These are phyloP conservation scores for Coemansia sp. DNA, from an alignment of 192 early-diverging fungal species.

Conservation along the genomic window DNA sequence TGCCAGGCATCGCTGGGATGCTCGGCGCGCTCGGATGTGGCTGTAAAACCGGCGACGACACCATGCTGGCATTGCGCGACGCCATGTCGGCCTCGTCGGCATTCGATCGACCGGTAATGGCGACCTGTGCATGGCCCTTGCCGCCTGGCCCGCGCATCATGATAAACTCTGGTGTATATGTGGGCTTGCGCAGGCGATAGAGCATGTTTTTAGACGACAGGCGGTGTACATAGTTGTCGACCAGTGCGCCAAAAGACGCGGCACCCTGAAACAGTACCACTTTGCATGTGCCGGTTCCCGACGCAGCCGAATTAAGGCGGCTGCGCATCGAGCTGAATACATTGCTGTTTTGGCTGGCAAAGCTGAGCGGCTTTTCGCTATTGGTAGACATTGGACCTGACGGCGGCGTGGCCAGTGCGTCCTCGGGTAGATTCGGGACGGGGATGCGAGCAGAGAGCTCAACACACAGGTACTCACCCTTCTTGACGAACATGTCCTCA, in stretches of 20 bases:
- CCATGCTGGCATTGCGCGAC: slow-evolving; percentile 40
- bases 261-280: slow-evolving; percentile 92
- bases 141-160: slow-evolving; percentile 93
- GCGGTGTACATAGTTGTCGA: slow-evolving; percentile 80
- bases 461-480: slow-evolving; percentile 87
- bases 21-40: slow-evolving; percentile 28
- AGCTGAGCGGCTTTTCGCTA: slow-evolving; percentile 43
- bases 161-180: slow-evolving; percentile 85
- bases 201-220: slow-evolving; percentile 63
- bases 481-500: slow-evolving; percentile 80
- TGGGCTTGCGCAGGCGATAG: slow-evolving; percentile 61
- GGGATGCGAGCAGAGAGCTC: slow-evolving; percentile 83
- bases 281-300: slow-evolving; percentile 56
- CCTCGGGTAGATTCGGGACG: slow-evolving; percentile 35
- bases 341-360: slow-evolving; percentile 42
- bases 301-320: slow-evolving; percentile 53
- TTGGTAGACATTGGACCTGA: slow-evolving; percentile 17
- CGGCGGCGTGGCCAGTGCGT: slow-evolving; percentile 24
- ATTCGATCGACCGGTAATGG: slow-evolving; percentile 44
- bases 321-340: slow-evolving; percentile 53
- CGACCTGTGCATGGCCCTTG: slow-evolving; percentile 85
- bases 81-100: slow-evolving; percentile 37
- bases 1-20: slow-evolving; percentile 18
- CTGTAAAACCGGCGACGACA: slow-evolving; percentile 48
- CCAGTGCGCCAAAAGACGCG: slow-evolving; percentile 75